A percentile compares a stretch with the other conserved stretches of the same genome.
Conservation (phyloP, 2,329 filamentous ascomycete species). For the Pestalotiopsis sp. region DNA sequence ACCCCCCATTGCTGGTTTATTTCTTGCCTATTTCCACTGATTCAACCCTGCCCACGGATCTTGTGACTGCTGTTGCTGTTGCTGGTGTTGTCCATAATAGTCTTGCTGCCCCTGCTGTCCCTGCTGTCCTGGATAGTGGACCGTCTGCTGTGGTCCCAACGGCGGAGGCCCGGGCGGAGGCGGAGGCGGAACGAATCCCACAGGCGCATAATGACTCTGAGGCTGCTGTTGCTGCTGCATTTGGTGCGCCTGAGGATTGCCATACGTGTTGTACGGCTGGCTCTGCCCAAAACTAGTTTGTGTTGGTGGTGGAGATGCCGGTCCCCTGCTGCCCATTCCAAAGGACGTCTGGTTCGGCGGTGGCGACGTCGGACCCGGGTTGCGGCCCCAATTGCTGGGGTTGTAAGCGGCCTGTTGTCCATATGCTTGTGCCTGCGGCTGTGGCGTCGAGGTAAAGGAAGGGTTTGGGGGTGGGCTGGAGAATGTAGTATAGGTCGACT, state of each 20-base stretch:
- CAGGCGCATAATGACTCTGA: conserved; percentile 49
- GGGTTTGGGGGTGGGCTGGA: conserved; percentile 41
- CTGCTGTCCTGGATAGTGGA: conserved; percentile 48
- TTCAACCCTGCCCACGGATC: conserved; percentile 14
- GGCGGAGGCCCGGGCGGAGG: conserved; percentile 66
- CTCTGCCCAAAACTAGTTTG: conserved; percentile 41
- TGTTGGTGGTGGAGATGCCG: conserved; percentile 60
- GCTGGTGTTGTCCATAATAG: conserved; percentile 13
- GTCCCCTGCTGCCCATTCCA: conserved; percentile 34
- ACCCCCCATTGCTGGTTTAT: neutral
- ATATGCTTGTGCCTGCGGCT: conserved; percentile 46
- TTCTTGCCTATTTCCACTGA: conserved; percentile 12
- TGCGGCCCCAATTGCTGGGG: conserved; percentile 61
- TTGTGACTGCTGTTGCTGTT: conserved; percentile 7
- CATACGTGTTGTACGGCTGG: conserved; percentile 48
- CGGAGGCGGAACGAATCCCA: conserved; percentile 64
- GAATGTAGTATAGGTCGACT: conserved; percentile 47
- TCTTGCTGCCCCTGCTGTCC: conserved; percentile 31
- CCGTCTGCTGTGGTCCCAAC: conserved; percentile 63
- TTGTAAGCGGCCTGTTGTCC: conserved; percentile 53
- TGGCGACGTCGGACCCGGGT: conserved; percentile 53
- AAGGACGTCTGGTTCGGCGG: conserved; percentile 42
- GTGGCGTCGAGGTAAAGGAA: conserved; percentile 29
- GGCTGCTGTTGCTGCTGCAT: conserved; percentile 42
- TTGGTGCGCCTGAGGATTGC: conserved; percentile 43